A percentile compares a stretch with the other conserved stretches of the same genome.
phyloP scores from a whole-genome alignment of 78 protist species.

The Bigelowiella natans region DNA sequence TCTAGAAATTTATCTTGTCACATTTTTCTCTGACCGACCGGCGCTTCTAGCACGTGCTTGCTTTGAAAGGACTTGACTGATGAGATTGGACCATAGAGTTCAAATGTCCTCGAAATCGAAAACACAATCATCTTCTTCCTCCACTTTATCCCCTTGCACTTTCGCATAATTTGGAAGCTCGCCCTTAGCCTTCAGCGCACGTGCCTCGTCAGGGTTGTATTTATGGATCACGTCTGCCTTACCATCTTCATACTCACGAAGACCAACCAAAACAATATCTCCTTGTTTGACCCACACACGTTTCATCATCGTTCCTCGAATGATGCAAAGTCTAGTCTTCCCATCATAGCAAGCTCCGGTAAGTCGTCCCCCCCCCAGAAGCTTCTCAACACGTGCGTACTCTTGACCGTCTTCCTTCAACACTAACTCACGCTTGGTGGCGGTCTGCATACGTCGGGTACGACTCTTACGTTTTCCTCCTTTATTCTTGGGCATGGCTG shows the following conservation, averaged over 20 bases:
- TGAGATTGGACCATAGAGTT: too few species aligned
- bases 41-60: too few species aligned
- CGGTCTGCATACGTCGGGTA: constrained; percentile 75
- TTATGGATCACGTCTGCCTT: constrained; percentile 89
- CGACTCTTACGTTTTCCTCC: constrained; percentile 84
- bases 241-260: constrained; percentile 89
- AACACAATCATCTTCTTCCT: neutral
- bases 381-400: constrained; percentile 77
- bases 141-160: neutral
- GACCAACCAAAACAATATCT: constrained; percentile 80
- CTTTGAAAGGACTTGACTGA: too few species aligned
- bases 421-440: constrained; percentile 72
- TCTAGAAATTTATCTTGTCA: too few species aligned
- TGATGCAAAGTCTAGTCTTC: constrained; percentile 69
- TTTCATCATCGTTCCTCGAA: constrained; percentile 89
- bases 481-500: constrained; percentile 77
- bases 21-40: too few species aligned
- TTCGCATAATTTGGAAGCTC: constrained; percentile 77
- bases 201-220: constrained; percentile 89
- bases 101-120: constrained; percentile 12
- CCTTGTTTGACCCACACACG: constrained; percentile 71
- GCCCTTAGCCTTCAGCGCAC: constrained; percentile 48
- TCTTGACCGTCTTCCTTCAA: constrained; percentile 90
- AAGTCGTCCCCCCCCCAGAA: constrained; percentile 94
- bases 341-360: constrained; percentile 93